Evolutionary conservation across 2,329 filamentous ascomycete genomes (phyloP), one percentile per base, ranked within the genome.

Genomic region (Colletotrichum costaricense): DNA sequence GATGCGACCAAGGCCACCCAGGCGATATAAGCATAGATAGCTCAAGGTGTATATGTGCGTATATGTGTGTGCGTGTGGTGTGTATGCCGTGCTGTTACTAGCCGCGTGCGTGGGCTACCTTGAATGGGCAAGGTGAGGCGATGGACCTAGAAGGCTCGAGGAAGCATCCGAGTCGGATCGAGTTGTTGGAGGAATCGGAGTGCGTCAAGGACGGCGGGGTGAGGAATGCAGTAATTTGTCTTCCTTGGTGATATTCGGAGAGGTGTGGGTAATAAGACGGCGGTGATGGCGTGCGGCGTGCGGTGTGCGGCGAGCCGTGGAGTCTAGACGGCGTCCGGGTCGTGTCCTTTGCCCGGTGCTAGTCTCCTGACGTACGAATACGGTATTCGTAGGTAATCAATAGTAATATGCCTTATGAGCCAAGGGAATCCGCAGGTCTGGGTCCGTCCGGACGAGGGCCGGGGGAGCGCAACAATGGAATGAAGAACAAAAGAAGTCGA

Each of bases 1-100:
- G 30, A 63, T 54, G 60, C 46, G 5, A 62, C 66, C 24, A 24
- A 67, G 30, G 65, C 26, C 52, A 68, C 38, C 30, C 42, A 66
- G 62, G 22, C 30, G 52, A 52, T 57, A 22, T 33, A 24, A 66
- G 38, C 24, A n/a, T 26, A 38, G 30, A 38, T 35, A 5, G 9
- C 12, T 54, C 46, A 38, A 69, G 38, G 54, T n/a, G 38, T 33
- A 33, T 33, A 33, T 33, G 30, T 33, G 30, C 30, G 30, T 33
- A 11, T 11, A 35, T 35, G 33, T 66, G 33, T 24, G 59, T 42
- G 33, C 19, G 49, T 19, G 58, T 30, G 12, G 24, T 28, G 14
- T 46, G 9, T n/a, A 33, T 5, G 26, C 8, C 3, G 42, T 12
- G 26, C 42, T 49, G 19, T 49, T 49, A 49, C 7, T 22, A 19